phyloP scores from a whole-genome alignment of 2,329 filamentous ascomycete species.

The Cladosporium sp. region DNA sequence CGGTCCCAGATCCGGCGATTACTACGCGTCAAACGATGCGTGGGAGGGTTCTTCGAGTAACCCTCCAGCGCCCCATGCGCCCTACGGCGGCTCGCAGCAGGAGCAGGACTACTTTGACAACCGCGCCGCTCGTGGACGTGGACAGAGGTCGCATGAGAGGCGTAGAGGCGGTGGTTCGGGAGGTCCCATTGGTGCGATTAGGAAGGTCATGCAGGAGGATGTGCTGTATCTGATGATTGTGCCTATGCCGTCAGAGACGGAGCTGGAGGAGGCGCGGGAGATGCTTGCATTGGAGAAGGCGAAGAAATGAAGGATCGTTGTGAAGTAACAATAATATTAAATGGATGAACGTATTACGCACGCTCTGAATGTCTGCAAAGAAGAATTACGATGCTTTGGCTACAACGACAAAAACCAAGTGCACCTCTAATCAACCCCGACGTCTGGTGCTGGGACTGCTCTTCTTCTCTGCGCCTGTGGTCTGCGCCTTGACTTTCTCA shows the following conservation, averaged over 20 bases:
- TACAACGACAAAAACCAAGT: background rate
- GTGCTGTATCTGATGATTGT: slow-evolving; percentile 50
- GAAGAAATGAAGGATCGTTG: background rate
- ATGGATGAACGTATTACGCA: too few relatives aligned
- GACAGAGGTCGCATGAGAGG: background rate
- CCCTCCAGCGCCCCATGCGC: too few relatives aligned
- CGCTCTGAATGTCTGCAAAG: background rate
- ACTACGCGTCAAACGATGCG: background rate
- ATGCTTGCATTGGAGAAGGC: slow-evolving; percentile 8
- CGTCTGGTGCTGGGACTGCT: slow-evolving; percentile 54
- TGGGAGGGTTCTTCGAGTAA: background rate
- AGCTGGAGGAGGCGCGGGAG: slow-evolving; percentile 32
- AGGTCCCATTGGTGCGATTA: slow-evolving; percentile 15
- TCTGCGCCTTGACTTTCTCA: slow-evolving; percentile 24
- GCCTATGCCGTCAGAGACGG: slow-evolving; percentile 44
- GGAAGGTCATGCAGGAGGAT: slow-evolving; percentile 31
- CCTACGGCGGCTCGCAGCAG: background rate
- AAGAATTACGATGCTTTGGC: background rate
- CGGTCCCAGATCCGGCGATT: background rate
- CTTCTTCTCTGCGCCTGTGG: slow-evolving; percentile 38
- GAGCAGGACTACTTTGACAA: background rate
- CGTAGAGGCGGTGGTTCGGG: background rate
- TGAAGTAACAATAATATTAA: too few relatives aligned
- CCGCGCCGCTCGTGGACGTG: background rate
- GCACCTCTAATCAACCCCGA: slow-evolving; percentile 38